A percentile compares a stretch with the other conserved stretches of the same genome.
phyloP scores from a whole-genome alignment of 73 alveolate genomes.

The Paramecium sonneborni region DNA sequence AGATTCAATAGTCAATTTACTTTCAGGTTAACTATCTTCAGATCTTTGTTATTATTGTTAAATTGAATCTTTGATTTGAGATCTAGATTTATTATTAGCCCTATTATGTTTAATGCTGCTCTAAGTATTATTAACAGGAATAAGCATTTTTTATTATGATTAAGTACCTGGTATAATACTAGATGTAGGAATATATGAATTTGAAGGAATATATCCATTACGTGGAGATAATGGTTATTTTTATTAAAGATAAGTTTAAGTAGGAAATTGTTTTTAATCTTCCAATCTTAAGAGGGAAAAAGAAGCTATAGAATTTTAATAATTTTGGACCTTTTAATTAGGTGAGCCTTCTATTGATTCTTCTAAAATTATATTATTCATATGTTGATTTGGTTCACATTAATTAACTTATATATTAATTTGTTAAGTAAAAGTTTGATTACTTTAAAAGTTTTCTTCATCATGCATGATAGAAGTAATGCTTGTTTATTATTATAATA shows the following conservation, averaged over 20 bases:
- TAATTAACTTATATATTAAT: neutral
- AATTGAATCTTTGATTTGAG: neutral
- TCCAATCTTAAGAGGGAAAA: neutral
- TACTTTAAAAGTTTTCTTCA: neutral
- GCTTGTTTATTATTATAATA: neutral
- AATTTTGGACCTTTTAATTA: neutral
- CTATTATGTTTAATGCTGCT: neutral
- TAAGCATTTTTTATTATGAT: neutral
- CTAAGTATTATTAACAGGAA: neutral
- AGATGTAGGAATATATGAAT: neutral
- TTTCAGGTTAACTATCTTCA: conserved; percentile 40
- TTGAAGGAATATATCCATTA: neutral
- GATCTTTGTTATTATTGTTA: neutral
- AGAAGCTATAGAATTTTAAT: neutral
- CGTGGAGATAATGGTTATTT: neutral
- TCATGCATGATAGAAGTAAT: conserved; percentile 4
- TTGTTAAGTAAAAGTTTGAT: neutral
- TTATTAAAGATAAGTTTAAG: neutral
- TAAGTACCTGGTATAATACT: neutral
- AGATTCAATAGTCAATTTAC: conserved; percentile 13
- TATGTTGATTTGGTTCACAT: neutral
- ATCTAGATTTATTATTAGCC: neutral
- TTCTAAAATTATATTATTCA: neutral
- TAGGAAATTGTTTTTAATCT: neutral
- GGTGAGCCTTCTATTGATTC: conserved; percentile 33